A percentile compares a stretch with the other conserved stretches of the same genome.
Conservation (phyloP, 1,284 basidiomycete genomes). For the Puccinia polysora region DNA sequence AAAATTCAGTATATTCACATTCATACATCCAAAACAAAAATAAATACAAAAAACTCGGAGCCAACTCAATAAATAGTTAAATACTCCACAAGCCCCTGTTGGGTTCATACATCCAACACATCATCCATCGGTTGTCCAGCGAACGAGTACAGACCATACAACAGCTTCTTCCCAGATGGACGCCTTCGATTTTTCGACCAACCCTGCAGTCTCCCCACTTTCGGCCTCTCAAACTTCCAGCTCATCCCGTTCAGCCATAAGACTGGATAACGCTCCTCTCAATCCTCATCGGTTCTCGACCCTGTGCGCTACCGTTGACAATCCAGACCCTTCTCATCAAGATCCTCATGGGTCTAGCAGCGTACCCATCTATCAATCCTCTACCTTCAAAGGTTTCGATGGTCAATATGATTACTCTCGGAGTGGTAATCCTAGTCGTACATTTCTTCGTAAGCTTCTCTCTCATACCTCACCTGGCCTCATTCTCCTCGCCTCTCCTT, state of each 20-base stretch:
- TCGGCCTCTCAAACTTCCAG: constrained; percentile 2
- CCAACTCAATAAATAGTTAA: no score
- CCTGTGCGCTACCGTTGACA: constrained; percentile 85
- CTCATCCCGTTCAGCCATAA: not conserved
- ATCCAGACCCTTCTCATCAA: constrained; percentile 66
- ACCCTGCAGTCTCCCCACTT: constrained; percentile 1
- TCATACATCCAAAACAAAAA: no score
- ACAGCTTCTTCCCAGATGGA: no score
- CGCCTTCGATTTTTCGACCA: no score
- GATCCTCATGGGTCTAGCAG: constrained; percentile 93
- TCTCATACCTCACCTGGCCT: constrained; percentile 11
- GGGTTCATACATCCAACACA: no score
- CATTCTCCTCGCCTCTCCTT: not conserved
- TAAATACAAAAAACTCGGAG: no score
- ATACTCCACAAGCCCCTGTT: no score
- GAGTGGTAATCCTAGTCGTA: constrained; percentile 93
- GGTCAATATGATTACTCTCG: constrained; percentile 90
- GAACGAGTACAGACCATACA: no score
- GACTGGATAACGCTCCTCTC: not conserved
- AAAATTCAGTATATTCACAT: no score
- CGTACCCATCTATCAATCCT: constrained; percentile 94
- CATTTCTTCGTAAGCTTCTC: constrained; percentile 70
- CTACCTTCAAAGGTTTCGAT: constrained; percentile 93
- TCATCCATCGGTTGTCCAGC: no score
- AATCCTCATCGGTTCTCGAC: constrained; percentile 60